Percentiles rank a stretch among this genome's conserved stretches.
Evolutionary conservation across 1,284 basidiomycete species (phyloP).

Genomic region (Trametes sp.): DNA sequence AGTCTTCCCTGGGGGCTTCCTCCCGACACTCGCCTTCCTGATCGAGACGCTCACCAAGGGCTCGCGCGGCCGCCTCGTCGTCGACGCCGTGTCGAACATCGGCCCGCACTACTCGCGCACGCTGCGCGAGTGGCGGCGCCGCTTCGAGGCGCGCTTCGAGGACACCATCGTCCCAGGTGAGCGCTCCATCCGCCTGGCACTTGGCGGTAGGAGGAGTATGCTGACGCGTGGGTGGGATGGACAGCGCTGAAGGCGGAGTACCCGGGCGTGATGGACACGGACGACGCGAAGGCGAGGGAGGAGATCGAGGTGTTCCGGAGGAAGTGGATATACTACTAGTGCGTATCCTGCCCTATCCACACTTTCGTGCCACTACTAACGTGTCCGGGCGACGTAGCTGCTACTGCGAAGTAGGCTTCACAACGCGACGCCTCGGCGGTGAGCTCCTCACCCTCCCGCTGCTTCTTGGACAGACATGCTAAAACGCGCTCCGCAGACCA

Average conservation of each 20-base stretch:
- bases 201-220: neutral
- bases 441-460: constrained; percentile 38
- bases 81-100: constrained; percentile 82
- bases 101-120: constrained; percentile 85
- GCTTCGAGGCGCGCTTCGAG: constrained; percentile 75
- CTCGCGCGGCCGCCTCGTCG: constrained; percentile 63
- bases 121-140: constrained; percentile 79
- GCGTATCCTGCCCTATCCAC: constrained; percentile 18
- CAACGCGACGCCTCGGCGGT: constrained; percentile 73
- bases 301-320: constrained; percentile 81
- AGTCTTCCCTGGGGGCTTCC: constrained; percentile 84
- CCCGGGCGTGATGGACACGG: constrained; percentile 56
- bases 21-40: constrained; percentile 74
- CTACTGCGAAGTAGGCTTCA: constrained; percentile 82
- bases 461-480: too few species aligned
- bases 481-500: constrained; percentile 49
- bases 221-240: neutral
- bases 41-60: constrained; percentile 63
- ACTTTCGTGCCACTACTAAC: neutral
- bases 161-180: constrained; percentile 61
- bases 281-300: constrained; percentile 47
- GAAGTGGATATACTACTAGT: constrained; percentile 80
- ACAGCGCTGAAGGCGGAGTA: constrained; percentile 66
- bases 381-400: constrained; percentile 50
- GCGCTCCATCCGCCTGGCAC: constrained; percentile 1